Conservation (phyloP, 306 rosid species). For the Clitoria ternatea region DNA sequence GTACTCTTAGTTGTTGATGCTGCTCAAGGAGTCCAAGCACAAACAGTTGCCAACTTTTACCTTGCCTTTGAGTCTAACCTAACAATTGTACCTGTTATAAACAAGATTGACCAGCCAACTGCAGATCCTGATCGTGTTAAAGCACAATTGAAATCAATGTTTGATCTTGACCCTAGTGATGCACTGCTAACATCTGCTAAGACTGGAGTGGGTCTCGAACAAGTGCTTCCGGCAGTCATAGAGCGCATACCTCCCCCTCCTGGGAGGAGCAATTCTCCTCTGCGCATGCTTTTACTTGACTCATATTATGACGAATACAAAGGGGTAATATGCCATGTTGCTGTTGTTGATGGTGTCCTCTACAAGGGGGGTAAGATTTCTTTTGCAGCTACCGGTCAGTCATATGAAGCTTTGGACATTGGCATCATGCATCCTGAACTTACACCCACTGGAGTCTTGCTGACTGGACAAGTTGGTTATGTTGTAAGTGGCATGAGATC, state of each 20-base stretch:
- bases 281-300: conserved; percentile 88
- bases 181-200: conserved; percentile 87
- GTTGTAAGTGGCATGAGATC: conserved; percentile 94
- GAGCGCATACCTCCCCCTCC: too few relatives aligned
- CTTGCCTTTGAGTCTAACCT: too few relatives aligned
- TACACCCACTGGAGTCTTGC: conserved; percentile 70
- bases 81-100: too few relatives aligned
- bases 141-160: conserved; percentile 78
- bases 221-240: conserved; percentile 85
- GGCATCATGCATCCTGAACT: conserved; percentile 97
- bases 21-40: too few relatives aligned
- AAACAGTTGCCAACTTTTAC: too few relatives aligned
- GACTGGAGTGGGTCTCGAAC: conserved; percentile 87
- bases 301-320: conserved; percentile 87
- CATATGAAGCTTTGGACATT: too few relatives aligned
- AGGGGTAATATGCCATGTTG: too few relatives aligned
- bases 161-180: conserved; percentile 73
- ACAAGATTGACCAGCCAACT: too few relatives aligned
- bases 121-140: conserved; percentile 75
- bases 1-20: too few relatives aligned
- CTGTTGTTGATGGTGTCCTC: too few relatives aligned
- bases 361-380: too few relatives aligned
- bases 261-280: conserved; percentile 53
- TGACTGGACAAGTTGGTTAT: conserved; percentile 88
- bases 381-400: too few relatives aligned